Evolutionary conservation across 352 stramenopile genomes (phyloP), one percentile per base, ranked within the genome.

Genomic region (Phytophthora cryptogea): DNA sequence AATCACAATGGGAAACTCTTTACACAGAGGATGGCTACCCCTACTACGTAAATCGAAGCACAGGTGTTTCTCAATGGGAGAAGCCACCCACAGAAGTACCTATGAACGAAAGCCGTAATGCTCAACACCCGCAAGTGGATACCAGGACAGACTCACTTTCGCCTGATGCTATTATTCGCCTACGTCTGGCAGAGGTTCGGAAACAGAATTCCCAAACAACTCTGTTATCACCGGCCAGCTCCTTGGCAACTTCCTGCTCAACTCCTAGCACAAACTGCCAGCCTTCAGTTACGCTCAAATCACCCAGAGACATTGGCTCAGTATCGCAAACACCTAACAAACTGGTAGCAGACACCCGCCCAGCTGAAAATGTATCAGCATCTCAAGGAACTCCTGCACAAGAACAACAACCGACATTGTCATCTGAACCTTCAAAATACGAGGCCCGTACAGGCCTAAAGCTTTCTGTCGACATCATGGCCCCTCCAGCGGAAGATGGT

Each of bases 21-120:
- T 89, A 90, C 59, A 88, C 78, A 0, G 55, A 83, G 39, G 77
- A 94, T 41, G 86, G 86, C 4, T 90, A 94, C 42, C 66, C 76
- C 13, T 94, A 92, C 63, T 94, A 91, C 46, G 80, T 93, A 13
- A 86, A 92, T 63, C 70, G 68, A 59, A 46, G 45, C 28, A 90
- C 83, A 3, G 82, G 83, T 16, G 57, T 78, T 26, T 94, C 86
- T 0, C 86, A 92, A 51, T 94, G 83, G 86, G 86, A 92, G 42
- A 80, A 78, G n/a, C 83, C 39, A 20, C 8, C 86, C 31, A 2
- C 32, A 8, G 47, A 70, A 41, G 54, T 63, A 35, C 31, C 28
- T 36, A 26, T n/a, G 17, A 40, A n/a, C 36, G 26, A 17, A 30
- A 11, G 9, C 41, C 54, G 36, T 9, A 16, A 16, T 4, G 9